phyloP scores from a whole-genome alignment of 2,329 filamentous ascomycete species.

The Fusarium gaditjirri region DNA sequence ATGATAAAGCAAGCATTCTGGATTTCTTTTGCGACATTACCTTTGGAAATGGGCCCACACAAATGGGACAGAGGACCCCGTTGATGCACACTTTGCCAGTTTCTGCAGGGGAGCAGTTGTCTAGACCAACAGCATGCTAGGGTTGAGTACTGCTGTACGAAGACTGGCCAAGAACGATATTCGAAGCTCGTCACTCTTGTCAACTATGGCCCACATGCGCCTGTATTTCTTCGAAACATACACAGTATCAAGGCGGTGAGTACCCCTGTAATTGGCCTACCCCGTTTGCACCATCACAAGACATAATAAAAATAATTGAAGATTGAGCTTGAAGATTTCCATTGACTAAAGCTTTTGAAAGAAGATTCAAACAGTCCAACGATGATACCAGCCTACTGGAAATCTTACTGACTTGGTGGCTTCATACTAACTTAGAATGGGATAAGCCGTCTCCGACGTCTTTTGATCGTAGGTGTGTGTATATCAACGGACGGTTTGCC shows the following conservation, averaged over 20 bases:
- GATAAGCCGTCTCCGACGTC: slow-evolving; percentile 21
- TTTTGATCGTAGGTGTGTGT: slow-evolving; percentile 33
- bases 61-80: slow-evolving; percentile 34
- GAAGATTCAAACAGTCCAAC: slow-evolving; percentile 8
- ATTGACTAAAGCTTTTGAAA: slow-evolving; percentile 5
- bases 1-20: slow-evolving; percentile 36
- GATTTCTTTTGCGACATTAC: slow-evolving; percentile 41
- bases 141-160: slow-evolving; percentile 17
- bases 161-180: slow-evolving; percentile 25
- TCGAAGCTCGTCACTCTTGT: slow-evolving; percentile 27
- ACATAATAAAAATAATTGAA: slow-evolving; percentile 2
- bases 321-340: slow-evolving; percentile 1
- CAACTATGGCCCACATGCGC: slow-evolving; percentile 20
- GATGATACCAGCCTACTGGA: slow-evolving; percentile 30
- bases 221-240: slow-evolving; percentile 16
- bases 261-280: neutral
- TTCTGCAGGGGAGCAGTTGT: slow-evolving; percentile 41
- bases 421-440: slow-evolving; percentile 35
- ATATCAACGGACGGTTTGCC: slow-evolving; percentile 20
- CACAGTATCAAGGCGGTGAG: slow-evolving; percentile 24
- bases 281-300: neutral
- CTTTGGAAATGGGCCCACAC: slow-evolving; percentile 37
- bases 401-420: slow-evolving; percentile 31
- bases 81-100: slow-evolving; percentile 29
- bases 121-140: slow-evolving; percentile 27